These are phyloP conservation scores for Nepenthes gracilis DNA, from an alignment of 148 eudicot genomes.

Conservation along the genomic window DNA sequence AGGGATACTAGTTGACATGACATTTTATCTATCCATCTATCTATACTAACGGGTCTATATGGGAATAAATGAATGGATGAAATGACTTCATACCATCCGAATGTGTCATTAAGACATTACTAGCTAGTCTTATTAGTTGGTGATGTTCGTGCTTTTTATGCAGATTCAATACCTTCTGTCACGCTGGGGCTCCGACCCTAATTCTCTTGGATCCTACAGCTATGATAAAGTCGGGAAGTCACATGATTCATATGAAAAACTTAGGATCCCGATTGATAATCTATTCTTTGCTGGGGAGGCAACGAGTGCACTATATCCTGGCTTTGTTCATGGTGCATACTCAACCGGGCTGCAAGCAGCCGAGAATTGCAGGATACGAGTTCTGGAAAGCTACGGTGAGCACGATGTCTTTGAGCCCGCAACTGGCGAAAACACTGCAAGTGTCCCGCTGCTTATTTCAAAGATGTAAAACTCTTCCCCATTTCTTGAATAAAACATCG, in stretches of 20 bases:
- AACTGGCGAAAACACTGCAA: conserved; percentile 56
- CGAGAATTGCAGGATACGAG: conserved; percentile 95
- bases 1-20: too few species aligned
- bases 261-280: conserved; percentile 86
- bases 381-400: conserved; percentile 81
- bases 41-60: too few species aligned
- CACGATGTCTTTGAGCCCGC: conserved; percentile 69
- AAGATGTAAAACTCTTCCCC: conserved; percentile 30
- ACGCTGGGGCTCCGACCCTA: conserved; percentile 78
- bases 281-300: conserved; percentile 98
- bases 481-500: too few species aligned
- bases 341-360: conserved; percentile 87
- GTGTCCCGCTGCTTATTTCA: conserved; percentile 75
- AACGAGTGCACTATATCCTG: conserved; percentile 66
- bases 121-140: too few species aligned
- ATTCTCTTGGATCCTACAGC: conserved; percentile 93
- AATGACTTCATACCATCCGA: too few species aligned
- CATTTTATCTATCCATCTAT: too few species aligned
- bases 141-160: conserved; percentile 4
- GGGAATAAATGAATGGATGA: too few species aligned
- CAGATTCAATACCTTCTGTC: conserved; percentile 94
- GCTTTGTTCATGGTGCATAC: conserved; percentile 96
- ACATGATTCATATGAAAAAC: conserved; percentile 78
- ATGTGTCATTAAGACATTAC: too few species aligned
- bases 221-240: conserved; percentile 78